Conservation (phyloP, 176 grass and related monocot species). For the Metroxylon sagu region DNA sequence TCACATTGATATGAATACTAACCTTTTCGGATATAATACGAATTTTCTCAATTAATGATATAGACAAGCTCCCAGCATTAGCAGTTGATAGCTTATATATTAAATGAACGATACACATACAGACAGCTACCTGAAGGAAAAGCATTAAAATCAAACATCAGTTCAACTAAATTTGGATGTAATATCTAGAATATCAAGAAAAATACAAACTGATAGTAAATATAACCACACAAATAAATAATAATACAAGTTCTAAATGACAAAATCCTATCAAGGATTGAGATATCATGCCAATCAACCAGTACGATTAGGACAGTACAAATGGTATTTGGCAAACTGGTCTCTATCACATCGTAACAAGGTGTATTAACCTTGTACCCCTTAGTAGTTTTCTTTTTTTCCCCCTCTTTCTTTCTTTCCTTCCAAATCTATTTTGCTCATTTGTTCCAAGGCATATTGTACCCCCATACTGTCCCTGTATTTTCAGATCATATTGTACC, state of each 20-base stretch:
- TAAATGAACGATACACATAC: constrained; percentile 61
- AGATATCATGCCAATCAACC: too few relatives aligned
- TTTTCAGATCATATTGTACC: too few relatives aligned
- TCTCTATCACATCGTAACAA: too few relatives aligned
- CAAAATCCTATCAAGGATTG: too few relatives aligned
- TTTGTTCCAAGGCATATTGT: too few relatives aligned
- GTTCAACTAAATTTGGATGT: not conserved
- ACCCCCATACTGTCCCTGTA: too few relatives aligned
- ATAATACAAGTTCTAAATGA: not conserved
- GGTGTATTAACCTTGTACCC: too few relatives aligned
- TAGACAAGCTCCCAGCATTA: constrained; percentile 60
- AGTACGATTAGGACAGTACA: too few relatives aligned
- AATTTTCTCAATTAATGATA: constrained; percentile 60
- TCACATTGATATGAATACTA: constrained; percentile 7
- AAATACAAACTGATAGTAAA: not conserved
- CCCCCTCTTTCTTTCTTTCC: too few relatives aligned
- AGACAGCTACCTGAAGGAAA: constrained; percentile 43
- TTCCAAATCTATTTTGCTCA: too few relatives aligned
- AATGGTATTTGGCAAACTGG: too few relatives aligned
- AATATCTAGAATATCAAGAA: not conserved
- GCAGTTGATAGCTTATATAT: constrained; percentile 46
- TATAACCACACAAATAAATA: not conserved
- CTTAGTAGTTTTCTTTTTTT: too few relatives aligned
- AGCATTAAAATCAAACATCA: constrained; percentile 12
- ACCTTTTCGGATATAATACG: constrained; percentile 44